Evolutionary conservation across 257 asterid species (phyloP), one percentile per base, ranked within the genome.

Genomic region (Solanum corneliomulleri): DNA sequence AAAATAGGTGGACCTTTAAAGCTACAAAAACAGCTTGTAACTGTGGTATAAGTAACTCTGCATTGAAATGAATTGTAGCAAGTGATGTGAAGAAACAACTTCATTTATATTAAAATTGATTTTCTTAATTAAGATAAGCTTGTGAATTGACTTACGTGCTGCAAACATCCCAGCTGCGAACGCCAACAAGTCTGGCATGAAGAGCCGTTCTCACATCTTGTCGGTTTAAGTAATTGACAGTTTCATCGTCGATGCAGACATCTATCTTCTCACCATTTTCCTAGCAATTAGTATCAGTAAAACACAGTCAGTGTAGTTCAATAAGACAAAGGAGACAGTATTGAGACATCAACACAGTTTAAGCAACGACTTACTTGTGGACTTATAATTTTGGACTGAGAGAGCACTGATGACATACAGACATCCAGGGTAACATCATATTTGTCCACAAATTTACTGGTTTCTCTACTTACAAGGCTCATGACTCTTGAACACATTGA

Each of bases 371-470:
- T 92, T 90, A 93, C 95, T 82, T 90, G 92, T 23, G 95, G 94
- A 86, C 86, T 90, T 70, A 94, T 76, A 68, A 91, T 86, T 87
- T 90, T 93, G 86, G 97, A 92, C 82, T 94, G 97, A 45, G 95
- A 92, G 66, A 94, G 91, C 31, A 94, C 91, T 1, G 97, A 92
- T 14, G 95, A 92, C 68, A 94, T 92, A 82, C 97, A 94, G 83
- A 94, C 96, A 89, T 94, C 97, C 52, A 92, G 91, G 45, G 97
- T 94, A 45, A 94, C 97, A 85, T 94, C 97, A 77, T 94, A 94
- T 81, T 92, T 90, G 85, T 94, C 95, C 44, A 94, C 95, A 69
- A 92, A 94, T 64, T 91, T 90, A 60, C 96, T 92, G 80, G 93
- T 94, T 90, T 94, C 98, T 83, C 86, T 86, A 81, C 89, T 91